A percentile compares a stretch with the other conserved stretches of the same genome.
Evolutionary conservation across 352 stramenopile genomes (phyloP).

Genomic region (Pythium periplocum): DNA sequence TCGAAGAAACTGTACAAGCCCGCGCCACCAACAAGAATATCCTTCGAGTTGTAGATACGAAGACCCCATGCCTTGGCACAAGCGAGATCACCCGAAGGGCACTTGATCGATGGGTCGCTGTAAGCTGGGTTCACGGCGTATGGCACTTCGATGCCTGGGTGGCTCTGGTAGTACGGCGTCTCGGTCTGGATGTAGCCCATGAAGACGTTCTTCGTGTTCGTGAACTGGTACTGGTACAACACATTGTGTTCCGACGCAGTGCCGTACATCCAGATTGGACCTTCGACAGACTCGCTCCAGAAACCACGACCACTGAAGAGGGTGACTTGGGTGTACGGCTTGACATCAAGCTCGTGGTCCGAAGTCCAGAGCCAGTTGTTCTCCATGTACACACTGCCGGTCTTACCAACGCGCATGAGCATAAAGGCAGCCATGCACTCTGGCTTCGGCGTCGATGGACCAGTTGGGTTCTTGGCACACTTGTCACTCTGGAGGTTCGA

Average conservation of each 20-base stretch:
- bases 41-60: background rate
- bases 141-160: background rate
- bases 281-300: background rate
- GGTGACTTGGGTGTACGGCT: background rate
- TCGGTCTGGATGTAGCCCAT: background rate
- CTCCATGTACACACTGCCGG: background rate
- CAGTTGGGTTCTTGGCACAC: background rate
- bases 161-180: background rate
- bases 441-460: too few species aligned
- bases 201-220: background rate
- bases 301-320: background rate
- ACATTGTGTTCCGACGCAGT: background rate
- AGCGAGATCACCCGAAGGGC: background rate
- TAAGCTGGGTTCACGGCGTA: background rate
- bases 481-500: background rate
- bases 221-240: background rate
- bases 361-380: background rate
- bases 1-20: slow-evolving; percentile 4
- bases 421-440: background rate
- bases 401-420: background rate
- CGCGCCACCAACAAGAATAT: background rate
- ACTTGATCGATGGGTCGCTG: background rate
- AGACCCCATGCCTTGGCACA: background rate
- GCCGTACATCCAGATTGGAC: background rate
- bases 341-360: background rate